These are phyloP conservation scores for Trichoderma sp. DNA, from an alignment of 2,329 filamentous ascomycete species.

Conservation along the genomic window DNA sequence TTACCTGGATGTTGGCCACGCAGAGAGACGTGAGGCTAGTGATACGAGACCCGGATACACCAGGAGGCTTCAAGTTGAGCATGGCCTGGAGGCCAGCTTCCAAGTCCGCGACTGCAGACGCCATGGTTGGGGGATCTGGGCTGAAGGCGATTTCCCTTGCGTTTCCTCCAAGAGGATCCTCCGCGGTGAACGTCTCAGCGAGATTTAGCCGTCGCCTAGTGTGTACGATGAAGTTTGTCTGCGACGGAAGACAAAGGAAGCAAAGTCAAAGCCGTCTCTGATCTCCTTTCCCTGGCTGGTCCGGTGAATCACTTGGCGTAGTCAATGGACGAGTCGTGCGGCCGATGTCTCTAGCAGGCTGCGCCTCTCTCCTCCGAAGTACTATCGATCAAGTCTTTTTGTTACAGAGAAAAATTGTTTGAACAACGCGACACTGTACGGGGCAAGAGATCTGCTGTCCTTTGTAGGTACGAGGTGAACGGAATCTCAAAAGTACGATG, in stretches of 20 bases:
- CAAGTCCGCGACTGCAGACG: conserved; percentile 86
- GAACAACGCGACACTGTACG: conserved; percentile 29
- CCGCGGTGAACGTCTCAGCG: conserved; percentile 6
- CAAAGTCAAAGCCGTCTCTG: conserved; percentile 15
- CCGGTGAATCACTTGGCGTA: conserved; percentile 28
- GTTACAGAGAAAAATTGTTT: conserved; percentile 22
- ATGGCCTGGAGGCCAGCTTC: conserved; percentile 89
- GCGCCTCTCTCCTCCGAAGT: conserved; percentile 21
- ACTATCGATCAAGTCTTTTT: conserved; percentile 27
- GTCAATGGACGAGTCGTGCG: conserved; percentile 22
- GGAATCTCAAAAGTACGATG: conserved; percentile 30
- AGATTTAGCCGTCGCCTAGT: conserved; percentile 19
- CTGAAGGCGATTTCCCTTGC: conserved; percentile 13
- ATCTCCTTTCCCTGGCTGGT: conserved; percentile 9
- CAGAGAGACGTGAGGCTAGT: conserved; percentile 83
- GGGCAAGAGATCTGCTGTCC: conserved; percentile 18
- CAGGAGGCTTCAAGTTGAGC: conserved; percentile 86
- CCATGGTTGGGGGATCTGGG: conserved; percentile 61
- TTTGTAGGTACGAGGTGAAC: conserved; percentile 30
- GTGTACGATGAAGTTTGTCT: conserved; percentile 16
- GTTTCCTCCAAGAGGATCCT: conserved; percentile 12
- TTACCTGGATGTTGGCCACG: conserved; percentile 86
- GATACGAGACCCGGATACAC: conserved; percentile 92
- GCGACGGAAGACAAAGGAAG: conserved; percentile 15
- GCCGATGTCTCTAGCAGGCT: conserved; percentile 23